A percentile compares a stretch with the other conserved stretches of the same genome.
These are phyloP conservation scores for Punica granatum DNA, from an alignment of 345 rosid species.

Conservation along the genomic window DNA sequence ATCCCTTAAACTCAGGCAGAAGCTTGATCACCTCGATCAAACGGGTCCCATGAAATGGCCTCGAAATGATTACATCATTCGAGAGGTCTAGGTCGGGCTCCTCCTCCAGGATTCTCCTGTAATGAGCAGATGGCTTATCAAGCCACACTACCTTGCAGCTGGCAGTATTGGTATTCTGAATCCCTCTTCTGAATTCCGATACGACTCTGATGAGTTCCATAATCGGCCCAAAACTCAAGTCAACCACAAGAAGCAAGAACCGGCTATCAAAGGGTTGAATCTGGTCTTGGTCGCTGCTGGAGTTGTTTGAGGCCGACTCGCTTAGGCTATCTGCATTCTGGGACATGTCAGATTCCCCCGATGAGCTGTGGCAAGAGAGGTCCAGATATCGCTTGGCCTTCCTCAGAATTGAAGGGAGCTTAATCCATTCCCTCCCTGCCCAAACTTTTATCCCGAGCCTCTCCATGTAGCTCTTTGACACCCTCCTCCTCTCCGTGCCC, in stretches of 20 bases:
- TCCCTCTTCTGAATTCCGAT: slow-evolving; percentile 36
- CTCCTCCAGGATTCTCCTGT: slow-evolving; percentile 6
- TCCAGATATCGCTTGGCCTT: slow-evolving; percentile 27
- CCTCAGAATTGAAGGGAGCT: slow-evolving; percentile 24
- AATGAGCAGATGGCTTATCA: slow-evolving; percentile 28
- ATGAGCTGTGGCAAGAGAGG: slow-evolving; percentile 34
- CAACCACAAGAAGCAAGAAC: slow-evolving; percentile 49
- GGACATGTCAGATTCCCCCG: slow-evolving; percentile 35
- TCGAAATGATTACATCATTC: slow-evolving; percentile 28
- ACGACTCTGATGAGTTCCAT: slow-evolving; percentile 26
- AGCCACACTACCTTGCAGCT: slow-evolving; percentile 64
- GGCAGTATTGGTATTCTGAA: slow-evolving; percentile 7
- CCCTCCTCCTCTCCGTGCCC: slow-evolving; percentile 40
- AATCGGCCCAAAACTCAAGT: slow-evolving; percentile 42
- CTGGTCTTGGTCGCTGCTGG: slow-evolving; percentile 42
- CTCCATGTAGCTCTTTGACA: slow-evolving; percentile 44
- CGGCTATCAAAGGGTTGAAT: slow-evolving; percentile 15
- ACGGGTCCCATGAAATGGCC: slow-evolving; percentile 76
- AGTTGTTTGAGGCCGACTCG: slow-evolving; percentile 14
- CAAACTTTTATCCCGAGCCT: slow-evolving; percentile 41
- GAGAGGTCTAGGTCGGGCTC: slow-evolving; percentile 10
- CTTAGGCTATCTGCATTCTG: slow-evolving; percentile 20
- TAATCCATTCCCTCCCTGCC: slow-evolving; percentile 33
- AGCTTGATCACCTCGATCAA: slow-evolving; percentile 35
- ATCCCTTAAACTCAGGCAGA: slow-evolving; percentile 58